Evolutionary conservation across 2,329 filamentous ascomycete species (phyloP), one percentile per base, ranked within the genome.

Genomic region (Emmonsia crescens): DNA sequence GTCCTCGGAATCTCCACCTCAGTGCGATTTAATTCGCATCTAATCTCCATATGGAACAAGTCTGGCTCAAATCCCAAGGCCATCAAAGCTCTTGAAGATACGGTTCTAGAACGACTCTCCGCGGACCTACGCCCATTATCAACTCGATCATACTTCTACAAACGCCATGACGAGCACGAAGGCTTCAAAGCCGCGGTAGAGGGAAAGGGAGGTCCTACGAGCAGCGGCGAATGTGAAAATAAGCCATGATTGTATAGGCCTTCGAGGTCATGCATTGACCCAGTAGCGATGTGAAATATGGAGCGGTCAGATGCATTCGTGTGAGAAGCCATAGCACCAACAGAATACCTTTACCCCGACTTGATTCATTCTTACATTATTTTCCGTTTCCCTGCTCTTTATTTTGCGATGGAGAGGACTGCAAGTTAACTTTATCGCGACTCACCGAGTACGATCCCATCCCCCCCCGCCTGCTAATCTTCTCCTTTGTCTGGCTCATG

Each of bases 41-140:
- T 96, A 65, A 88, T 96, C 72, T 89, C 89, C 68, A 84, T 97
- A 70, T 97, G 93, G 93, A 94, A 96, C 77, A 89, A 94, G 65
- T 89, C 96, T 70, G 86, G 87, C 27, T 86, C 85, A 63, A 91
- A 94, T 75, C 82, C 89, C 70, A 85, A 83, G 67, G 94, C 91
- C 5, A 83, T 94, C 67, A 85, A 93, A 71, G 83, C 80, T 65
- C 82, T 96, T 63, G 81, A 92, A 57, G 78, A 84, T 64, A 87
- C 85, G 56, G 86, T 96, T 59, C 78, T 96, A 56, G 83, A 86
- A 59, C 84, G 89, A 66, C 79, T 96, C 36, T 87, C 87, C 5
- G 77, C 82, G 1, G 89, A 94, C 71, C 77, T 96, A 66, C 80
- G 80, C 62, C 90, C 90, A 46, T 88, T 88, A 77, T 76, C 76